Percentiles rank a stretch among this genome's conserved stretches.
Conservation (phyloP, 768 basidiomycete species). For the Tulasnella sp. region DNA sequence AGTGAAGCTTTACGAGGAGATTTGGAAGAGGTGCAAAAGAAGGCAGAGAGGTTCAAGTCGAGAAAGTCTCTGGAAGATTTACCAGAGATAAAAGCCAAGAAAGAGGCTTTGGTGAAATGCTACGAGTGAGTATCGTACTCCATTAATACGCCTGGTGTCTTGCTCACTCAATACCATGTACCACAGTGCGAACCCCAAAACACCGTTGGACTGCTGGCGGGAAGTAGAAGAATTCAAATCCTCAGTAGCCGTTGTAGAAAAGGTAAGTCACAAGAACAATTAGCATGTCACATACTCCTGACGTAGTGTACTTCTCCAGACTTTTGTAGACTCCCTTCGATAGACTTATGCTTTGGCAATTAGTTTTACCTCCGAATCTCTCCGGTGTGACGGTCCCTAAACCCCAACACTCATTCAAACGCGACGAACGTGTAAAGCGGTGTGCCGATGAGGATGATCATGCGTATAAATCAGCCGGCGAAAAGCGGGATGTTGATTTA, state of each 20-base stretch:
- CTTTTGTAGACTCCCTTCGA: constrained; percentile 19
- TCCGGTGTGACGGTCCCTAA: not conserved
- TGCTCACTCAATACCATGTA: constrained; percentile 2
- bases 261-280: too few relatives aligned
- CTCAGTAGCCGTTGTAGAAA: constrained; percentile 53
- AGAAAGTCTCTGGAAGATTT: constrained; percentile 42
- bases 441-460: too few relatives aligned
- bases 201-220: constrained; percentile 59
- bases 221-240: constrained; percentile 58
- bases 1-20: constrained; percentile 57
- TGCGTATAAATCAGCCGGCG: too few relatives aligned
- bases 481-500: too few relatives aligned
- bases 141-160: not conserved
- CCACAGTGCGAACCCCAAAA: constrained; percentile 32
- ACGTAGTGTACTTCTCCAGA: constrained; percentile 1
- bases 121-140: constrained; percentile 42
- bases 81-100: constrained; percentile 42
- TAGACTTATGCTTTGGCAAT: too few relatives aligned
- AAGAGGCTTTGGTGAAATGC: constrained; percentile 55
- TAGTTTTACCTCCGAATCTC: too few relatives aligned
- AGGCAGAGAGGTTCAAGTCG: constrained; percentile 57
- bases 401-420: constrained; percentile 1
- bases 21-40: constrained; percentile 56
- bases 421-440: too few relatives aligned
- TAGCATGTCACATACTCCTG: not conserved